Conservation (phyloP, 2,329 filamentous ascomycete genomes). For the Thielaviopsis populi region DNA sequence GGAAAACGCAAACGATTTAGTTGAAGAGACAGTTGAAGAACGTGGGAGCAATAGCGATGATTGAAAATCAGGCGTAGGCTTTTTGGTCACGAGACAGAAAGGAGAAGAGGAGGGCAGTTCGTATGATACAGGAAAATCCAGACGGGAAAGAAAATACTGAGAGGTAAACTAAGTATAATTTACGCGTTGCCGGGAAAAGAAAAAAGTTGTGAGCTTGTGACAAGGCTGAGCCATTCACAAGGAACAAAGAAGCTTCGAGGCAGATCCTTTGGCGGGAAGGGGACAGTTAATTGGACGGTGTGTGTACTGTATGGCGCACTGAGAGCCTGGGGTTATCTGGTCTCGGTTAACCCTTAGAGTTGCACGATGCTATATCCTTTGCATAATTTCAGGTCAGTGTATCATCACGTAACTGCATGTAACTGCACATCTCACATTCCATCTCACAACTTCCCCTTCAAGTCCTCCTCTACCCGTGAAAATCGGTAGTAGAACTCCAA, state of each 20-base stretch:
- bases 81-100: neutral
- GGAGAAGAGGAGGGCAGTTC: neutral
- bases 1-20: no score
- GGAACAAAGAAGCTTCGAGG: neutral
- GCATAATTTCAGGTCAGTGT: no score
- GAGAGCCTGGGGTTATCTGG: neutral
- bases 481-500: conserved; percentile 70
- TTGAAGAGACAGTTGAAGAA: no score
- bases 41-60: neutral
- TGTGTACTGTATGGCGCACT: neutral
- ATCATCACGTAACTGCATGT: no score
- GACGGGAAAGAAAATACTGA: neutral
- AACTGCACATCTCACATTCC: neutral
- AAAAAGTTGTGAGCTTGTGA: neutral
- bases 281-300: neutral
- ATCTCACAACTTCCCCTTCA: neutral
- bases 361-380: no score
- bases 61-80: neutral
- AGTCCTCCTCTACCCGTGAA: conserved; percentile 25
- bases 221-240: neutral
- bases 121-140: neutral
- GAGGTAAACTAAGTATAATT: neutral
- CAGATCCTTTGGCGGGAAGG: neutral
- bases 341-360: neutral
- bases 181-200: neutral